Evolutionary conservation across 768 basidiomycete species (phyloP), one percentile per base, ranked within the genome.

Genomic region (Nevesoporus exiguus): DNA sequence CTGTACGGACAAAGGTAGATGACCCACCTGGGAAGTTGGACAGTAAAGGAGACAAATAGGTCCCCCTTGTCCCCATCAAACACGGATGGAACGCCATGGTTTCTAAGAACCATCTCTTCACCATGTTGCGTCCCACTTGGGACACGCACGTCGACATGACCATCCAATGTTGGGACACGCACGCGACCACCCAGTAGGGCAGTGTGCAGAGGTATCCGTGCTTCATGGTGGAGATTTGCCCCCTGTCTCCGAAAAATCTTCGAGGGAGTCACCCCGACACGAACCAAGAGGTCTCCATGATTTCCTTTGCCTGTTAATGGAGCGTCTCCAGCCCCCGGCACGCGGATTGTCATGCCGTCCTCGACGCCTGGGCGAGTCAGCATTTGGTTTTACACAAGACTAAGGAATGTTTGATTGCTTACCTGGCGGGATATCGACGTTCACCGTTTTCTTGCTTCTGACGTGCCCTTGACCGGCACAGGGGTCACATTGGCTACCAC

Each of bases 111-210:
- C 84, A 96, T 95, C 71, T 98, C 94, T 74, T 98, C 93, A 17
- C 95, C 95, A 66, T 88, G 93, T 72, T 98, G 97, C 3, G 96
- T 98, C 42, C 97, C 96, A 21, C 79, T 78, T 51, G 94, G 92
- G 39, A 99, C 82, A 59, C 90, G 87, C 40, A 98, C 91, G 54
- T 98, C 94, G 1, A 98, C 93, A 42, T 97, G 92, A 24, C 95
- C 93, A 57, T 98, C 95, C 19, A 98, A 76, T 41, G 97, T 99
- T 24, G 94, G 93, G 25, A 99, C 90, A 29, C 93, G 82, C 42
- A 94, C 88, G 63, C 84, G 83, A 29, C 96, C 97, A 17, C 97
- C 97, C n/a, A 98, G 79, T 43, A 99, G 75, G 9, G 97, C 97
- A 8, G 80, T 82, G 66, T 98, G 91, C 62, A 98, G 77, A 21